Conservation (phyloP, 257 asterid genomes). For the Scutellaria barbata region DNA sequence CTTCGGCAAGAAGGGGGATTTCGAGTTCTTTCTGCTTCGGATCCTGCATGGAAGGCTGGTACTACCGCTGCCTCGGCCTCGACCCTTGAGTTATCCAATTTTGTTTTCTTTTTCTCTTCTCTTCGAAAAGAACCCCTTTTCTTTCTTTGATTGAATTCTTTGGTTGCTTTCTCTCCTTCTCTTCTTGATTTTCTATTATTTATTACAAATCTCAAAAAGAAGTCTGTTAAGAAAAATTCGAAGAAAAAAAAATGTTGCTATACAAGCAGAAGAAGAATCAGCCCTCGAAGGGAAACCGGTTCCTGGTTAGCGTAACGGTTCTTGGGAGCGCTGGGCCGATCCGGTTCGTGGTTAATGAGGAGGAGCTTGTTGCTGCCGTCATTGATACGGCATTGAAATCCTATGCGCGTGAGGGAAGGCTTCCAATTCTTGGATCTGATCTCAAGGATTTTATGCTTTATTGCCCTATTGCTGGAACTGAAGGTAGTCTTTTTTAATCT, state of each 20-base stretch:
- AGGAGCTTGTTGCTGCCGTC: conserved; percentile 70
- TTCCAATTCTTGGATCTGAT: conserved; percentile 83
- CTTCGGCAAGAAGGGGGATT: conserved; percentile 73
- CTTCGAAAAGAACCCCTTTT: neutral
- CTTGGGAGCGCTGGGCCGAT: conserved; percentile 93
- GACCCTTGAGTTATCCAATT: conserved; percentile 60
- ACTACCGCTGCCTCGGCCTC: conserved; percentile 90
- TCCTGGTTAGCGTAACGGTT: conserved; percentile 74
- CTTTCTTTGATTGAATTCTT: conserved; percentile 28
- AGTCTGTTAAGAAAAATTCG: conserved; percentile 8
- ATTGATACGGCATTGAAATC: conserved; percentile 80
- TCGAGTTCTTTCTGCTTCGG: conserved; percentile 66
- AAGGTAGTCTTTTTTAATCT: conserved; percentile 54
- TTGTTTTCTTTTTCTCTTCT: neutral
- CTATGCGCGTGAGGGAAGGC: conserved; percentile 89
- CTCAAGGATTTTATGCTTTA: conserved; percentile 69
- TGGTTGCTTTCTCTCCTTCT: conserved; percentile 27
- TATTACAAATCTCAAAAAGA: neutral
- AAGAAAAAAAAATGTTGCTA: conserved; percentile 56
- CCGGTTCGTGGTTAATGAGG: conserved; percentile 83
- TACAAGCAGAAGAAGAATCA: conserved; percentile 82
- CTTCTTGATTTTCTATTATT: conserved; percentile 15
- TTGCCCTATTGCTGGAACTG: conserved; percentile 68
- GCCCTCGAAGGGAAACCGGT: conserved; percentile 63
- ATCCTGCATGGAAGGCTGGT: conserved; percentile 95